These are phyloP conservation scores for Cercospora sojina DNA, from an alignment of 2,329 filamentous ascomycete species.

Conservation along the genomic window DNA sequence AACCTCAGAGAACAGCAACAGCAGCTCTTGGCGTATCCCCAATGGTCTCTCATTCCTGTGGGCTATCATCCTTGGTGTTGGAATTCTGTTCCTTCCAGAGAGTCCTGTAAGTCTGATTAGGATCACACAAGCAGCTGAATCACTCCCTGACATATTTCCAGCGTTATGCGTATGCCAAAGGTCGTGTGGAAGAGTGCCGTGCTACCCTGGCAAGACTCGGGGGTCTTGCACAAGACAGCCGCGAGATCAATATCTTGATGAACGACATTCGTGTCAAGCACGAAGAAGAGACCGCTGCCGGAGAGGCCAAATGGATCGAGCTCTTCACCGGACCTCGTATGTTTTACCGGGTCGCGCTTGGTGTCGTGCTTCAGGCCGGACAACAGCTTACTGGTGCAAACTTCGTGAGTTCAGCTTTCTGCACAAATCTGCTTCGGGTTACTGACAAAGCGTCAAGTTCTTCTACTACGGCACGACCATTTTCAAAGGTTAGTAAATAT, in stretches of 20 bases:
- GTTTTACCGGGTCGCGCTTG: conserved; percentile 36
- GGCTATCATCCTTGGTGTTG: conserved; percentile 36
- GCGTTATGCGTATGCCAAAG: conserved; percentile 35
- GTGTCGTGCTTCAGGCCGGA: conserved; percentile 35
- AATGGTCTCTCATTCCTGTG: conserved; percentile 37
- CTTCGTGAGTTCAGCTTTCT: conserved; percentile 35
- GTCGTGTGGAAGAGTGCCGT: conserved; percentile 36
- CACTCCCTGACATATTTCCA: background rate
- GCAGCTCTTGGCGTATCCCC: conserved; percentile 36
- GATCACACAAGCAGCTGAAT: background rate
- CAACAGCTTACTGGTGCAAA: conserved; percentile 46
- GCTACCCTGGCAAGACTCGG: conserved; percentile 33
- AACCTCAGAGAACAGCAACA: conserved; percentile 26
- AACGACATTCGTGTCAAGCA: conserved; percentile 37
- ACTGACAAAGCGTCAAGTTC: conserved; percentile 24
- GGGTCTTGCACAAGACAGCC: conserved; percentile 30
- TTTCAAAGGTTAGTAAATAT: background rate
- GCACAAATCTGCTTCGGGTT: background rate
- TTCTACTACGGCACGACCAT: conserved; percentile 32
- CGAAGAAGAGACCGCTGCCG: conserved; percentile 30
- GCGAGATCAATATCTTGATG: conserved; percentile 32
- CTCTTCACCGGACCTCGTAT: conserved; percentile 35
- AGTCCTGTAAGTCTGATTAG: conserved; percentile 22
- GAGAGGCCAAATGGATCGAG: conserved; percentile 25
- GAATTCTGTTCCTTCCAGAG: conserved; percentile 38